Evolutionary conservation across 2,329 filamentous ascomycete species (phyloP).

Genomic region (Alternaria infectoria): DNA sequence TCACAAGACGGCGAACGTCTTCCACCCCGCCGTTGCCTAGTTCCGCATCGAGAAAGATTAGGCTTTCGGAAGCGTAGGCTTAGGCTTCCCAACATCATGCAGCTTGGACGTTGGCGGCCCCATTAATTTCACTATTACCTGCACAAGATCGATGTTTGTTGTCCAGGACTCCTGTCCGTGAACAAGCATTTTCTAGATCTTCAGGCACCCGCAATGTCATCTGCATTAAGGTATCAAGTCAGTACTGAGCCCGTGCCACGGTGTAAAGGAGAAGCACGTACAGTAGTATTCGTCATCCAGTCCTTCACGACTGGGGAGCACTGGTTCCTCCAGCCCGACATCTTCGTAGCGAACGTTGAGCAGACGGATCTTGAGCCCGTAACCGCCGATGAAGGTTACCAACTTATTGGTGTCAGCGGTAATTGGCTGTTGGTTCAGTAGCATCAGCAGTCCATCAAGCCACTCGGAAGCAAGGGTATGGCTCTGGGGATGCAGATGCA

Average conservation of each 20-base stretch:
- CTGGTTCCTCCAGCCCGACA: conserved; percentile 69
- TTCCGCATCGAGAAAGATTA: not conserved
- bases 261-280: conserved; percentile 54
- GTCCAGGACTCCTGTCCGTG: not conserved
- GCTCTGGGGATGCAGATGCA: conserved; percentile 81
- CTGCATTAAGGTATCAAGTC: conserved; percentile 2
- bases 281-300: conserved; percentile 95
- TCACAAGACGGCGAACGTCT: not conserved
- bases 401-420: conserved; percentile 95
- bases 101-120: not conserved
- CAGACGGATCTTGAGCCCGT: conserved; percentile 89
- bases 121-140: not conserved
- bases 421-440: conserved; percentile 92
- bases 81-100: conserved; percentile 11
- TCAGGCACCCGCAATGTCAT: conserved; percentile 14
- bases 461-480: conserved; percentile 91
- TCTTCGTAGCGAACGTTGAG: conserved; percentile 92
- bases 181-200: not conserved
- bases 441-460: conserved; percentile 93
- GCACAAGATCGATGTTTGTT: conserved; percentile 8
- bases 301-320: conserved; percentile 81
- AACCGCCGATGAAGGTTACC: conserved; percentile 83
- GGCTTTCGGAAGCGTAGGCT: conserved; percentile 1
- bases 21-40: conserved; percentile 4
- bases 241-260: not conserved